Conservation (phyloP, 345 rosid species). For the Citrus unshiu region DNA sequence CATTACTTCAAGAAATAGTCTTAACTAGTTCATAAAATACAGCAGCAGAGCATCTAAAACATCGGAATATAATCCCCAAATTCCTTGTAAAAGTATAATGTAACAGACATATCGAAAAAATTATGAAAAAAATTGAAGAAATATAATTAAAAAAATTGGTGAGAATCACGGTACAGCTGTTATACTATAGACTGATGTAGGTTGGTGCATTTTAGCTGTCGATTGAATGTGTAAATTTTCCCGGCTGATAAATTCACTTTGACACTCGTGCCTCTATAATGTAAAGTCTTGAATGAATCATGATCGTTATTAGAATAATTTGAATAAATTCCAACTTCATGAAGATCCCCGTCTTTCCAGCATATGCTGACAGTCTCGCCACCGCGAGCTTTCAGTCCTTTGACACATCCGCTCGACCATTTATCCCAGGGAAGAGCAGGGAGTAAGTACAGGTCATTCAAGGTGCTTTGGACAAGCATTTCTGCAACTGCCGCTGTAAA, state of each 20-base stretch:
- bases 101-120: too few species aligned
- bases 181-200: not conserved
- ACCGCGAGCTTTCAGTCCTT: constrained; percentile 82
- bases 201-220: constrained; percentile 38
- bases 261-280: constrained; percentile 48
- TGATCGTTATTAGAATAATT: constrained; percentile 15
- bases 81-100: too few species aligned
- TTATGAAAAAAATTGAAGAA: too few species aligned
- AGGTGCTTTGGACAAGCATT: constrained; percentile 85
- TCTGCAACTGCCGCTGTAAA: constrained; percentile 75
- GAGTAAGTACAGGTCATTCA: constrained; percentile 63
- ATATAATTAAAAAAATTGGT: too few species aligned
- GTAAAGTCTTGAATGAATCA: constrained; percentile 34
- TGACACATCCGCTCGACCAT: constrained; percentile 69
- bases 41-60: not conserved
- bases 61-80: too few species aligned
- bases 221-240: constrained; percentile 49
- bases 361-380: constrained; percentile 57
- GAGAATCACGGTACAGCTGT: not conserved
- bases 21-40: not conserved
- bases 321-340: constrained; percentile 54
- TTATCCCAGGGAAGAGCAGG: constrained; percentile 80
- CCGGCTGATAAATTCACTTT: constrained; percentile 39
- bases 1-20: too few species aligned
- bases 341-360: constrained; percentile 81